Percentiles rank a stretch among this genome's conserved stretches.
These are phyloP conservation scores for Myochromella boudieri DNA, from an alignment of 768 basidiomycete species.

Conservation along the genomic window DNA sequence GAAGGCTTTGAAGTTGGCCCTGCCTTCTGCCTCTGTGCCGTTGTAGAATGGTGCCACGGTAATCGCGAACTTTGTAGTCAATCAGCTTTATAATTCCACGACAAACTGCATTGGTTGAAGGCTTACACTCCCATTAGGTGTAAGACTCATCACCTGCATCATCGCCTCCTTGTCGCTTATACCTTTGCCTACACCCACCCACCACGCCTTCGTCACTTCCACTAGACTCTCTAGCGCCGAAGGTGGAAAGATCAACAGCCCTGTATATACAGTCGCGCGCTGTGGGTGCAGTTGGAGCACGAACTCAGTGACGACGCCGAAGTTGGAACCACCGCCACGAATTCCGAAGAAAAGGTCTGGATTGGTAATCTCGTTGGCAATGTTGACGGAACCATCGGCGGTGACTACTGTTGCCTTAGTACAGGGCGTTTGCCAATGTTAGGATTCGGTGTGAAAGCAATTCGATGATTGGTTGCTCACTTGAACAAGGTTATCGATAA, in stretches of 20 bases:
- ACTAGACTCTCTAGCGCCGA: constrained; percentile 29
- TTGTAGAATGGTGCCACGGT: constrained; percentile 44
- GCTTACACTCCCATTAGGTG: constrained; percentile 38
- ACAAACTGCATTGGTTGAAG: too few species aligned
- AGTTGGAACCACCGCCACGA: constrained; percentile 53
- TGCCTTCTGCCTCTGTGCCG: constrained; percentile 49
- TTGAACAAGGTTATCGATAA: constrained; percentile 46
- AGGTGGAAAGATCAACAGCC: constrained; percentile 34
- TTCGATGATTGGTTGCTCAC: constrained; percentile 20
- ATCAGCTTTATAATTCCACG: neutral
- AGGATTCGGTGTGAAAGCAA: neutral
- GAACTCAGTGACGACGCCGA: constrained; percentile 58
- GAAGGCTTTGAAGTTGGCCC: constrained; percentile 41
- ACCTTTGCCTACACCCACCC: constrained; percentile 24
- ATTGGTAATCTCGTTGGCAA: constrained; percentile 31
- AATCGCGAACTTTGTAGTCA: constrained; percentile 46
- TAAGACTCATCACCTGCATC: constrained; percentile 30
- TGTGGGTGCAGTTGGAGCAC: constrained; percentile 49
- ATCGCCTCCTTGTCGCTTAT: constrained; percentile 43
- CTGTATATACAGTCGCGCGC: constrained; percentile 45
- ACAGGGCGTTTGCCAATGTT: neutral
- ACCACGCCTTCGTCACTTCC: constrained; percentile 36
- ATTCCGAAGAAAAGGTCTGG: constrained; percentile 53
- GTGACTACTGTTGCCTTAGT: constrained; percentile 20
- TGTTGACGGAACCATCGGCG: constrained; percentile 12